Base-by-base conservation (phyloP, 495 filamentous ascomycete genomes). In the Evernia prunastri region DNA sequence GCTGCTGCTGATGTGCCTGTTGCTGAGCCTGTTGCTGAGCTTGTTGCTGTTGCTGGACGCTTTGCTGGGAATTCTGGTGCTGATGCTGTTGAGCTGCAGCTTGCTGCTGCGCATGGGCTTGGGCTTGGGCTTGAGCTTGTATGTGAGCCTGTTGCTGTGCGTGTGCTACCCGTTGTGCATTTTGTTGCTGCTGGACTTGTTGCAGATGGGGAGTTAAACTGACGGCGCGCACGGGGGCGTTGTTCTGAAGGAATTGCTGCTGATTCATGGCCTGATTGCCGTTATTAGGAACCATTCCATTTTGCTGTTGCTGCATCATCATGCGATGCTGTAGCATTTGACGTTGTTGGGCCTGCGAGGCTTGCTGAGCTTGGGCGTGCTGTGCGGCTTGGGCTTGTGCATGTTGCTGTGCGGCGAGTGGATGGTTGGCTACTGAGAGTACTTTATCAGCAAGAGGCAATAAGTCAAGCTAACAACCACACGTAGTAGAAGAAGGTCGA, bases 201-300 rank as follows among this genome's bases (percentile, higher is more conserved):
- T 54, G 51, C 33, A 54, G 29, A 4, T 54, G 51, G 51, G 66
- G 37, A 29, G 61, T 37, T 11, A 64, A 25, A 10, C 1, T 33
- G 27, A 57, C 58, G 18, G 58, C 58, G 17, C 63, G 77, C 77
- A 82, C 79, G 54, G 67, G 72, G 72, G 40, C 78, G 75, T 61
- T 82, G 78, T 77, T 88, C 82, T 31, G 82, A 80, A 53, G 76
- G 66, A 83, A 76, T 62, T 87, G 84, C 35, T 79, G 79, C 33
- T 79, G 74, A 63, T 68, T 86, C 60, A 88, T 74, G 33, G 76
- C 76, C 63, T 82, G 84, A 33, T 85, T 82, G 20, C 82, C 84
- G 70, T 88, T 85, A 27, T 82, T 59, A n/a, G 56, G 56, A 31
- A 59, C n/a, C 35, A 59, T 54, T 54, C 51, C 51, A 20, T 54